These are phyloP conservation scores for Aegilops sharonensis DNA, from an alignment of 176 grass and related monocot species.

Conservation along the genomic window DNA sequence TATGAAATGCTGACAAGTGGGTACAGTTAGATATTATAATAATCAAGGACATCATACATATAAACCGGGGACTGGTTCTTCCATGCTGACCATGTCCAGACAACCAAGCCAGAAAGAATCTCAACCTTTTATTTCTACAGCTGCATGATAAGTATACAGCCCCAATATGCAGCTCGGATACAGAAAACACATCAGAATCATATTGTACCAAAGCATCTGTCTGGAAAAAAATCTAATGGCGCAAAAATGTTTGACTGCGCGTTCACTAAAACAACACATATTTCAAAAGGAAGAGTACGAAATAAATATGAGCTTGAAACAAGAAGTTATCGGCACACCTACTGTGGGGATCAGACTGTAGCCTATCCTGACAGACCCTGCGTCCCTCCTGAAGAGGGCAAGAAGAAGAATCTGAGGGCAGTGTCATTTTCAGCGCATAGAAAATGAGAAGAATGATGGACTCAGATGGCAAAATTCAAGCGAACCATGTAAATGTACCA, in stretches of 20 bases:
- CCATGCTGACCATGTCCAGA: not conserved
- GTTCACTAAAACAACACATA: not conserved
- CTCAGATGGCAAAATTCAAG: not conserved
- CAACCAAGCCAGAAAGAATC: not conserved
- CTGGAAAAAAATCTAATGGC: not conserved
- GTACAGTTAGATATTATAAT: not conserved
- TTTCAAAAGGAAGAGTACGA: not conserved
- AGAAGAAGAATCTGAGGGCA: not conserved
- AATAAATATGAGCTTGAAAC: not conserved
- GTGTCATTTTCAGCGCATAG: slow-evolving; percentile 28
- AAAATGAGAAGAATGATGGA: not conserved
- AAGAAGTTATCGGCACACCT: not conserved
- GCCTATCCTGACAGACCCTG: not conserved
- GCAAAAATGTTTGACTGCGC: not conserved
- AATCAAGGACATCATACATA: not conserved
- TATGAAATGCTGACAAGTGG: not conserved
- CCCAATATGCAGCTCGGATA: not conserved
- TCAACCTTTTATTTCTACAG: not conserved
- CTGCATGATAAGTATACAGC: not conserved
- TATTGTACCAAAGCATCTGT: not conserved
- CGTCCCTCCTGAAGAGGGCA: not conserved
- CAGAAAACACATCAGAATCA: not conserved
- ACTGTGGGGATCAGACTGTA: not conserved
- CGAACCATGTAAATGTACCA: not conserved
- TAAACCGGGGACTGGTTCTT: not conserved